A percentile compares a stretch with the other conserved stretches of the same genome.
phyloP scores from a whole-genome alignment of 306 rosid species.

The Fragaria vesca region DNA sequence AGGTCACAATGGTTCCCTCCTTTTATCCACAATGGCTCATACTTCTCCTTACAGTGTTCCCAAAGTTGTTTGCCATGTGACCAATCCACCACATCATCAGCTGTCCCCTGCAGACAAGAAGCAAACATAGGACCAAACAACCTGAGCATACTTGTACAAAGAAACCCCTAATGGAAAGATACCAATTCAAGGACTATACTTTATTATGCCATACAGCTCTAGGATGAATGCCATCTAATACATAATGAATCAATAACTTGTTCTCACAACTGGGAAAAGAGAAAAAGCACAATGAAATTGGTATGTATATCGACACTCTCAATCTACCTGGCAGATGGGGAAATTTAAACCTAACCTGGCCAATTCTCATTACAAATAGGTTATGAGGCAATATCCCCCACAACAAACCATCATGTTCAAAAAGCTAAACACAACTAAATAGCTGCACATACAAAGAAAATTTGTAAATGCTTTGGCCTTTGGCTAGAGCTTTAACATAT shows the following conservation, averaged over 20 bases:
- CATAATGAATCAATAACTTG: not conserved
- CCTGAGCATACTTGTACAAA: slow-evolving; percentile 26
- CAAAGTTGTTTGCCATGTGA: slow-evolving; percentile 96
- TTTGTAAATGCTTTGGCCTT: not conserved
- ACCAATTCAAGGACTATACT: not conserved
- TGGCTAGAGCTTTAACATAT: not conserved
- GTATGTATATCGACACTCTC: not conserved
- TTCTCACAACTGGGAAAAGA: slow-evolving; percentile 9
- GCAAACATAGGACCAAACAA: slow-evolving; percentile 29
- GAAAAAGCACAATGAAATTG: not conserved
- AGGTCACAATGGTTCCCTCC: slow-evolving; percentile 96
- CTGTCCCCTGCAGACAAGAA: slow-evolving; percentile 61
- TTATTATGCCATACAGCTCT: not conserved
- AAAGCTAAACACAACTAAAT: not conserved
- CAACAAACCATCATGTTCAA: not conserved
- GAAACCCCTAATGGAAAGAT: slow-evolving; percentile 5
- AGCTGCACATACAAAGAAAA: not conserved
- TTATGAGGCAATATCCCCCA: not conserved
- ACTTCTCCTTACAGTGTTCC: slow-evolving; percentile 89
- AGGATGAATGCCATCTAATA: not conserved
- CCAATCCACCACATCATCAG: slow-evolving; percentile 86
- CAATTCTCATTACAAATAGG: not conserved
- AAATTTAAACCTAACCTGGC: not conserved
- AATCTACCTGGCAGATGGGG: not conserved
- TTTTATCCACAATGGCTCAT: slow-evolving; percentile 92